These are phyloP conservation scores for Taphrina pruni DNA, from an alignment of 1,139 yeast genomes.

Conservation along the genomic window DNA sequence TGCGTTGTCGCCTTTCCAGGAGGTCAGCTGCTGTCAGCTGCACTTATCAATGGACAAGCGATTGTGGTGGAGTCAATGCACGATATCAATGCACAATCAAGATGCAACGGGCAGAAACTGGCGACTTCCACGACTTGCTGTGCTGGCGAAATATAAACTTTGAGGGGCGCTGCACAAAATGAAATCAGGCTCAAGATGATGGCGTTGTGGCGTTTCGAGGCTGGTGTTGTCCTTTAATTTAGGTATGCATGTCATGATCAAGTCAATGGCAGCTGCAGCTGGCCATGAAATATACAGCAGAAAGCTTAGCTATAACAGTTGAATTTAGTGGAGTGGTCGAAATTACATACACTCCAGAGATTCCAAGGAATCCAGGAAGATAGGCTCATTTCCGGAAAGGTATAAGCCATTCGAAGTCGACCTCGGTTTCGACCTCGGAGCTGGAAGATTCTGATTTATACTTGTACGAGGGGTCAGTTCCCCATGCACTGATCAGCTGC, in stretches of 20 bases:
- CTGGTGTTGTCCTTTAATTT: not conserved
- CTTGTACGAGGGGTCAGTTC: too few species aligned
- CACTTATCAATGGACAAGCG: not conserved
- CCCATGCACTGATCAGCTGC: too few species aligned
- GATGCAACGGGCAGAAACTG: not conserved
- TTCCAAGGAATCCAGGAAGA: too few species aligned
- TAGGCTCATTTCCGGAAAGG: too few species aligned
- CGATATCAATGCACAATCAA: not conserved
- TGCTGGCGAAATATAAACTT: slow-evolving; percentile 8
- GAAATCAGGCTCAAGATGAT: not conserved
- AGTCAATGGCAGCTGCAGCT: too few species aligned
- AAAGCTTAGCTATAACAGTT: not conserved
- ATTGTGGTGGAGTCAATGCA: not conserved
- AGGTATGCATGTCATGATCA: not conserved
- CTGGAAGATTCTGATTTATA: too few species aligned
- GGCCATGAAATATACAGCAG: too few species aligned
- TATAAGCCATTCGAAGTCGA: too few species aligned
- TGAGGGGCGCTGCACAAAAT: not conserved
- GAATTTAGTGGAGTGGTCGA: not conserved
- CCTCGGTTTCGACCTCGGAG: too few species aligned
- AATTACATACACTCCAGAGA: too few species aligned
- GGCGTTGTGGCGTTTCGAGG: not conserved
- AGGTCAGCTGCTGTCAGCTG: too few species aligned
- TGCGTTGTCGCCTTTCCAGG: too few species aligned
- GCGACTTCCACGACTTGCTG: not conserved